Base-by-base conservation (phyloP, 2,329 filamentous ascomycete genomes). In the Colletotrichum coccodes region DNA sequence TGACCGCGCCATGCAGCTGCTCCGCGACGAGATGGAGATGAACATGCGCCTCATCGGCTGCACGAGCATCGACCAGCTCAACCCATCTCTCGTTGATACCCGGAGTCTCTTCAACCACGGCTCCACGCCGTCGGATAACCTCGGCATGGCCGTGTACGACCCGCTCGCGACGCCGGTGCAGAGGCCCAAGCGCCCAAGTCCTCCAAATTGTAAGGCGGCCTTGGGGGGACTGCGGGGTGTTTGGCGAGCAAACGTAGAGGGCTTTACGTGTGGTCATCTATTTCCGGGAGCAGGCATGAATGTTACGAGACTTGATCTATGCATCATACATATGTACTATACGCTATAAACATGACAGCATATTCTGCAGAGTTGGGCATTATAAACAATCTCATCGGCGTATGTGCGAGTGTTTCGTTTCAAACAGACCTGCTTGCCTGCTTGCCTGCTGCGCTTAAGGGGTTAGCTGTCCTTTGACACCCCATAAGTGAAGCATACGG, bases 11-110 rank as follows among this genome's bases (percentile, higher is more conserved):
- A 97, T 98, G 92, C 92, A 94, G 80, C 83, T 97, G 67, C 87
- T 97, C 73, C 94, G 93, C 83, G 96, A 98, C 76, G 96, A 99
- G 86, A 93, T 99, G 89, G 94, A 97, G 84, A 98, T 98, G 95
- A 96, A 95, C 77, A 98, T 99, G 96, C 90, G 96, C 7, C 84
- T 99, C 71, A 94, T 99, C 73, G 96, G 96, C 11, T 93, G 90
- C 68, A 88, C 86, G 23, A 90, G 82, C 69, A 80, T 99, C 36
- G 89, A 90, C 40, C 90, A 99, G 73, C 82, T 99, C 71, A 93
- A 92, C 71, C 92, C 95, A 0, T 90, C 90, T 30, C 82, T 99
- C 79, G 79, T 99, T 23, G 96, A 99, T 78, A 88, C 89, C 0
- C 85, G 92, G 70, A 93, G 91, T 3, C 78, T 98, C 73, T 82